Evolutionary conservation across 2,329 filamentous ascomycete genomes (phyloP), one percentile per base, ranked within the genome.

Genomic region (Cladosporium velox): DNA sequence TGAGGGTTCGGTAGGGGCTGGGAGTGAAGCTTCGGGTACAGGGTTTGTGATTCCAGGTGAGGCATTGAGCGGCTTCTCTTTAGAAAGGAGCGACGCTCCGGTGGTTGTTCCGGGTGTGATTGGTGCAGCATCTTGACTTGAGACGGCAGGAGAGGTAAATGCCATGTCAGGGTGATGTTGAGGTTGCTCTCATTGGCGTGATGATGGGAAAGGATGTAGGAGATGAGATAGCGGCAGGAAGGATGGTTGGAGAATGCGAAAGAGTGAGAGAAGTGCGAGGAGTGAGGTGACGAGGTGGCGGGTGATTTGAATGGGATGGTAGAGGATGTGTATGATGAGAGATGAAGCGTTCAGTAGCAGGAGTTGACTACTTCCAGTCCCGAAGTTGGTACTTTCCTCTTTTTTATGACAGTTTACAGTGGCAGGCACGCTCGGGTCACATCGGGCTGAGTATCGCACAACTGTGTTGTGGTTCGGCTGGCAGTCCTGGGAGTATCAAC

Each of bases 41-140:
- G 51, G 61, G 24, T 18, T 18, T 28, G 49, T 15, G 61, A 21
- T 49, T 47, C 41, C 61, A 52, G 47, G 34, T 35, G 59, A 1
- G 59, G 59, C 30, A 38, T 52, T 21, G 28, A 52, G 59, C 30
- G 51, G 15, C 26, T 44, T 54, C 24, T 38, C 35, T 47, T 30
- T 57, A 14, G 51, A 38, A 28, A 35, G 35, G 11, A 44, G 51
- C 1, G 61, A 47, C 14, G 61, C 51, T 44, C 61, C 61, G 2
- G 61, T 64, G 11, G 26, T 55, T 32, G 61, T 64, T n/a, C 34
- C 26, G 34, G 51, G 61, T 15, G 61, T 64, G 34, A 64, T 38
- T 30, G 34, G 35, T 14, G 18, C 30, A 18, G 51, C 35, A 47
- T 64, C 61, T 55, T 57, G 51, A 30, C 51, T 64, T 18, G 34